Base-by-base conservation (phyloP, 768 basidiomycete species). In the Termitomyces heimii region DNA sequence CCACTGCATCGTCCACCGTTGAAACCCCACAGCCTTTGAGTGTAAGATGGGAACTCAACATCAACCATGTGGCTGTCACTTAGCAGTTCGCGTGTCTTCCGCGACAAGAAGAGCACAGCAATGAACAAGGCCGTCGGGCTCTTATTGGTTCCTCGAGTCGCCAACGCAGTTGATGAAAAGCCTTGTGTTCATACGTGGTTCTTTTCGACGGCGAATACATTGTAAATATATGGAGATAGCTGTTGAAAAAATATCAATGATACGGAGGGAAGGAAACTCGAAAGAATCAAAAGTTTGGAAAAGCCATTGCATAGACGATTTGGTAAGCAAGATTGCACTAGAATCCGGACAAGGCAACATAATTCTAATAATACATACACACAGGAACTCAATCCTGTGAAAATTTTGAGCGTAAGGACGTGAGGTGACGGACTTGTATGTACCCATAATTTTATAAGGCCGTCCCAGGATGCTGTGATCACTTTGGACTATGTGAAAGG, bases 391-490 rank as follows among this genome's bases (percentile, higher is more conserved):
- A 78, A 69, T 80, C 77, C 78, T 80, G 63, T 51, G 40, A 35
- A 59, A 37, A 61, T 43, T 39, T 10, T 52, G 43, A 63, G 50
- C 57, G 60, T 59, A 37, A 54, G 56, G 45, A 45, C 57, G 59
- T 57, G 46, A 44, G 50, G 28, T 5, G 57, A 24, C 12, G 40
- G 50, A 53, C 53, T 24, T n/a, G 46, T 22, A 79, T 88, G 63
- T 69, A 92, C 94, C 94, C 95, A 99, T 69, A 99, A 79, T 75
- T 98, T 98, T 72, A 98, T 98, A 62, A 94, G 75, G 13, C 95
- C 95, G 68, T 99, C 97, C 96, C 96, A 98, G 46, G 92, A 94
- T 9, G 91, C 94, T 3, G 97, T 99, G 53, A 99, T 83, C 7
- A 99, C 86, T 76, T 98, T 98, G 24, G 92, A 96, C 96, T 98